Evolutionary conservation across 768 basidiomycete genomes (phyloP).

Genomic region (Krasilnikovozyma curviuscula): DNA sequence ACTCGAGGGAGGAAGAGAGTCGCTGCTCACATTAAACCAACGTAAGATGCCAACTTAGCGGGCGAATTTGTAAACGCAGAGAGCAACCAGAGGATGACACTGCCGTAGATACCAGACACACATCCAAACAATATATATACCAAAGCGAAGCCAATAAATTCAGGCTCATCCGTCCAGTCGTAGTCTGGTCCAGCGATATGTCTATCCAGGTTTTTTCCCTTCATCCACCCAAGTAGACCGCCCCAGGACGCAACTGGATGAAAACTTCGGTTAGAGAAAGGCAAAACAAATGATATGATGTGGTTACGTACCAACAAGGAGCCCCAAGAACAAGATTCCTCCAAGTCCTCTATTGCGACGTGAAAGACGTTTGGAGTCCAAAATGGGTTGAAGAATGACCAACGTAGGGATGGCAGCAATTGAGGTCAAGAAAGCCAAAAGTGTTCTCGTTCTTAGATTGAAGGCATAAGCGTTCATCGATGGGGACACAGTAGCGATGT

Average conservation of each 20-base stretch:
- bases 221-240: not conserved
- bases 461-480: conserved; percentile 1
- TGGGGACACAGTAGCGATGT: not conserved
- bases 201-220: not conserved
- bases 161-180: not conserved
- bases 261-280: no score
- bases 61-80: conserved; percentile 1
- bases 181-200: not conserved
- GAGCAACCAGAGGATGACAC: conserved; percentile 5
- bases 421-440: not conserved
- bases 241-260: no score
- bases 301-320: no score
- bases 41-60: conserved; percentile 1
- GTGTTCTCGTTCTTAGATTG: no score
- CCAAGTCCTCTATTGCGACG: no score
- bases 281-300: no score
- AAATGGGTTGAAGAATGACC: not conserved
- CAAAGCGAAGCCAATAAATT: not conserved
- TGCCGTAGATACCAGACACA: not conserved
- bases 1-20: no score
- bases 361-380: not conserved
- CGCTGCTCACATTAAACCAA: conserved; percentile 2
- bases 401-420: conserved; percentile 1
- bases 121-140: not conserved
- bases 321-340: not conserved